Percentiles rank a stretch among this genome's conserved stretches.
phyloP scores from a whole-genome alignment of 1,284 basidiomycete genomes.

The Termitomyces sp. region DNA sequence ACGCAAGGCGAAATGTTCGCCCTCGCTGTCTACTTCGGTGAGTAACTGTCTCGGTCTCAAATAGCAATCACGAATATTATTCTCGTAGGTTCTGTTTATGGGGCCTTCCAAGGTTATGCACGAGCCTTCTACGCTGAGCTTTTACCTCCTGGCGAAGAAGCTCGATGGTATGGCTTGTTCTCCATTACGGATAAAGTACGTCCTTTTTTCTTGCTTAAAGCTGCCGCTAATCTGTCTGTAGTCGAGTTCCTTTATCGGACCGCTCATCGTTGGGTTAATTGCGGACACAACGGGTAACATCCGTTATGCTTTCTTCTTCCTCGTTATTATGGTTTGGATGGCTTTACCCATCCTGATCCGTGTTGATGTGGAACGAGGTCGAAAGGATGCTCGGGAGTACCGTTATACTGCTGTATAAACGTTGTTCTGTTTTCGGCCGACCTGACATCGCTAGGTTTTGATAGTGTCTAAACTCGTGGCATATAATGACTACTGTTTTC shows the following conservation, averaged over 20 bases:
- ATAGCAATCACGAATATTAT: neutral
- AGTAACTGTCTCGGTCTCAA: neutral
- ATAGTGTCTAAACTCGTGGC: neutral
- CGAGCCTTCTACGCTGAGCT: conserved; percentile 76
- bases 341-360: conserved; percentile 71
- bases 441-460: neutral
- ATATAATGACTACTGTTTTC: neutral
- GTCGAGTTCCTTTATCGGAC: conserved; percentile 87
- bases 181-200: conserved; percentile 83
- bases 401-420: conserved; percentile 6
- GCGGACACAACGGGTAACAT: conserved; percentile 86
- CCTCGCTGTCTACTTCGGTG: conserved; percentile 78
- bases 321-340: conserved; percentile 73
- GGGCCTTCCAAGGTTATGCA: conserved; percentile 78
- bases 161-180: conserved; percentile 79
- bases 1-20: conserved; percentile 81
- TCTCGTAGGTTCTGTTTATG: conserved; percentile 59
- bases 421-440: neutral
- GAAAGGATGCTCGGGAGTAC: conserved; percentile 61
- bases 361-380: conserved; percentile 67
- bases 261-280: conserved; percentile 80
- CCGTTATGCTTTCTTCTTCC: conserved; percentile 84
- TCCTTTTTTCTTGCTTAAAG: conserved; percentile 2
- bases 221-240: conserved; percentile 22
- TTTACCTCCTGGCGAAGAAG: conserved; percentile 75